These are phyloP conservation scores for Sporisorium reilianum DNA, from an alignment of 1,284 basidiomycete genomes.

Conservation along the genomic window DNA sequence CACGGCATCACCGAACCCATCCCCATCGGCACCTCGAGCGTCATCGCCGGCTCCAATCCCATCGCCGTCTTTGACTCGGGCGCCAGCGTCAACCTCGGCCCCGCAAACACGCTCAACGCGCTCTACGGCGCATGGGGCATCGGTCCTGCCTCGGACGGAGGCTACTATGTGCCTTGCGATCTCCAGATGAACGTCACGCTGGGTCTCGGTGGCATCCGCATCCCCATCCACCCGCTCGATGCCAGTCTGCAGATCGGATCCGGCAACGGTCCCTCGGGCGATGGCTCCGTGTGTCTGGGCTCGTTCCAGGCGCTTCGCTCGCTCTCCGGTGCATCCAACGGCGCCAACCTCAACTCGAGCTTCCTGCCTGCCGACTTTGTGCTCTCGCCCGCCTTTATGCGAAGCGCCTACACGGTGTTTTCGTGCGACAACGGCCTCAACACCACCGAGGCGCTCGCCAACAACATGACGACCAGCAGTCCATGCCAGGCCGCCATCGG, in stretches of 20 bases:
- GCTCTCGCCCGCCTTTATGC: slow-evolving; percentile 59
- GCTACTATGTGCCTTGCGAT: slow-evolving; percentile 61
- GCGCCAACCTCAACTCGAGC: slow-evolving; percentile 35
- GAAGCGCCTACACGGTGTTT: slow-evolving; percentile 60
- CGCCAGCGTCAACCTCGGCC: slow-evolving; percentile 55
- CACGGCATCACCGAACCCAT: slow-evolving; percentile 38
- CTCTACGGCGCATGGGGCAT: slow-evolving; percentile 63
- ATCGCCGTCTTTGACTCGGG: slow-evolving; percentile 57
- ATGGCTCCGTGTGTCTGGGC: slow-evolving; percentile 51
- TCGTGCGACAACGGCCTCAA: slow-evolving; percentile 52
- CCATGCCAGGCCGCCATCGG: slow-evolving; percentile 54
- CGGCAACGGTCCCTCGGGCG: slow-evolving; percentile 30
- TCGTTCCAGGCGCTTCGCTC: slow-evolving; percentile 59
- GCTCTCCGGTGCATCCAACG: slow-evolving; percentile 36
- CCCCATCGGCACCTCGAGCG: slow-evolving; percentile 40
- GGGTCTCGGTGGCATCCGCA: slow-evolving; percentile 39
- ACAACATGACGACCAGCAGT: slow-evolving; percentile 33
- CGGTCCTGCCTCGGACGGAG: slow-evolving; percentile 54
- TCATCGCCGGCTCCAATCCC: slow-evolving; percentile 38
- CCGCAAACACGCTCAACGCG: slow-evolving; percentile 52
- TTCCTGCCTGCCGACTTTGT: slow-evolving; percentile 59
- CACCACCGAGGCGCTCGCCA: slow-evolving; percentile 18
- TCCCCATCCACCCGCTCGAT: slow-evolving; percentile 64
- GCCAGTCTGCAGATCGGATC: slow-evolving; percentile 39
- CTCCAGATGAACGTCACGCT: slow-evolving; percentile 59